Evolutionary conservation across 257 asterid species (phyloP).

Genomic region (Buddleja alternifolia): DNA sequence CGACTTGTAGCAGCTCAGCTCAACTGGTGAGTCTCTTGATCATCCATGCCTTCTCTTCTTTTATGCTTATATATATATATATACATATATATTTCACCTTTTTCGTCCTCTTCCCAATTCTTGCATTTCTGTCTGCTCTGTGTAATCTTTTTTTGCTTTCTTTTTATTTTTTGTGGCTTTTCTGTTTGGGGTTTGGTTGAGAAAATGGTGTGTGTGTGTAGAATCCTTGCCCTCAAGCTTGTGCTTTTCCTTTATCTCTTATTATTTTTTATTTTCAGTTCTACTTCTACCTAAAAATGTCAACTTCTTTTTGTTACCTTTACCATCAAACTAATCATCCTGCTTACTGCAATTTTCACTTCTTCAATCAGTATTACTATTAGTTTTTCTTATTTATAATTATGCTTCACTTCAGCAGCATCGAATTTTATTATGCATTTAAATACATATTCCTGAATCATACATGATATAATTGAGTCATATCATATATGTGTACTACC

Average conservation of each 20-base stretch:
- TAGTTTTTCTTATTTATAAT: background rate
- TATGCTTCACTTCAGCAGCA: slow-evolving; percentile 21
- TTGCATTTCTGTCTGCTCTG: slow-evolving; percentile 2
- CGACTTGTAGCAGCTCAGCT: no score
- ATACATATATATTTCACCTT: background rate
- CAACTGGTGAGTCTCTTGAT: no score
- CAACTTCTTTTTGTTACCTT: background rate
- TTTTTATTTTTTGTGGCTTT: background rate
- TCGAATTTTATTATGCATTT: slow-evolving; percentile 6
- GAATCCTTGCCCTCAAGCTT: slow-evolving; percentile 21
- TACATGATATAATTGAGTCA: background rate
- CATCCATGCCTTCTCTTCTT: slow-evolving; percentile 11
- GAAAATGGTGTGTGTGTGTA: slow-evolving; percentile 4
- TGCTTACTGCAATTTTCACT: slow-evolving; percentile 19
- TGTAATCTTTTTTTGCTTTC: background rate
- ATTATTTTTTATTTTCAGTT: background rate
- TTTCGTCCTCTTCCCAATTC: slow-evolving; percentile 16
- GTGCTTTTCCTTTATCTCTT: slow-evolving; percentile 6
- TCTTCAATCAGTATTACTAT: background rate
- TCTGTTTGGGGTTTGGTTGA: background rate
- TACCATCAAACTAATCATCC: slow-evolving; percentile 5
- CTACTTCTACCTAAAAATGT: background rate
- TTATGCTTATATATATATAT: background rate
- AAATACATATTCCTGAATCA: background rate
- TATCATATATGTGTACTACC: no score